Percentiles rank a stretch among this genome's conserved stretches.
phyloP scores from a whole-genome alignment of 2,329 filamentous ascomycete species.

The Ophidiomyces ophidiicola region DNA sequence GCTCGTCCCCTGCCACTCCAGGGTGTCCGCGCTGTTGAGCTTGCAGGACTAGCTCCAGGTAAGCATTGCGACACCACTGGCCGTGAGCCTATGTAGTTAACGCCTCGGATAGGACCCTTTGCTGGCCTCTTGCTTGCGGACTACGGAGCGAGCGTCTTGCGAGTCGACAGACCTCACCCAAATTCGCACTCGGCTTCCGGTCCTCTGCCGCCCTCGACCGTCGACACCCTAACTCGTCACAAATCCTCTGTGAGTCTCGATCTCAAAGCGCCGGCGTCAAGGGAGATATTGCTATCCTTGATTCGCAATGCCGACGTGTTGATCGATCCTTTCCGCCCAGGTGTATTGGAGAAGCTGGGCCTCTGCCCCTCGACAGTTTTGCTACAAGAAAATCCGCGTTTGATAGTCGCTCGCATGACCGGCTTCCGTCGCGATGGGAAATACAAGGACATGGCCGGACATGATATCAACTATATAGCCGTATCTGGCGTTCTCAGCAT shows the following conservation, averaged over 20 bases:
- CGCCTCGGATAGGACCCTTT: constrained; percentile 57
- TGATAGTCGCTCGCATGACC: constrained; percentile 77
- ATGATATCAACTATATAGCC: constrained; percentile 94
- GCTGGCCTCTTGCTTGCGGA: constrained; percentile 80
- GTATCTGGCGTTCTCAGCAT: constrained; percentile 68
- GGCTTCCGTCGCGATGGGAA: constrained; percentile 79
- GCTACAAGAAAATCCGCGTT: constrained; percentile 53
- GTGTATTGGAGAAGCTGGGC: constrained; percentile 73
- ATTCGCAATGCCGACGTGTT: constrained; percentile 57
- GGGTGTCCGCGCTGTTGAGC: constrained; percentile 21
- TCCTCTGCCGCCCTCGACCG: constrained; percentile 38
- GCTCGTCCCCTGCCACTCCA: constrained; percentile 15
- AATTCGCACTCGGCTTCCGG: constrained; percentile 27
- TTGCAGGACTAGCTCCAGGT: constrained; percentile 23
- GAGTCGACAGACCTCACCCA: constrained; percentile 56
- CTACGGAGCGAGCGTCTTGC: constrained; percentile 75
- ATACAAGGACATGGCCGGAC: constrained; percentile 79
- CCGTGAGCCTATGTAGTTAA: too few relatives aligned
- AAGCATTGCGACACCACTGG: background rate
- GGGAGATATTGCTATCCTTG: constrained; percentile 55
- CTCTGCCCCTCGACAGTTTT: constrained; percentile 59
- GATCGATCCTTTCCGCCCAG: constrained; percentile 87
- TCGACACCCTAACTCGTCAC: constrained; percentile 64
- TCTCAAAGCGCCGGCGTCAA: constrained; percentile 55
- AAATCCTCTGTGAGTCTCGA: constrained; percentile 73